These are phyloP conservation scores for Leccinum incarnatum DNA, from an alignment of 768 basidiomycete genomes.

Conservation along the genomic window DNA sequence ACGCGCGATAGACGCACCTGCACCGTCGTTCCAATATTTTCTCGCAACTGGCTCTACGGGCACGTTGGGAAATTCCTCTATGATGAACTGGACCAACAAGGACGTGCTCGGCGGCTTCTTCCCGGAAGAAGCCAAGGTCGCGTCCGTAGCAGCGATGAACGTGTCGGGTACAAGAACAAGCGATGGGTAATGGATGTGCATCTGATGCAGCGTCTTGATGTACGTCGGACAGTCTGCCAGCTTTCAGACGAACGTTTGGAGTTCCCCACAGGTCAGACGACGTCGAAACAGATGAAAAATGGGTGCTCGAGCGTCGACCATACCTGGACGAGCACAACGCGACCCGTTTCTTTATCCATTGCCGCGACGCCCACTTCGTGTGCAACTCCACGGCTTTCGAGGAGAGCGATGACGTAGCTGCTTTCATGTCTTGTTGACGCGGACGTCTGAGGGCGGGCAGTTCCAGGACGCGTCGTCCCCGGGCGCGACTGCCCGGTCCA, in stretches of 20 bases:
- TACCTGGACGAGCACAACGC: slow-evolving; percentile 77
- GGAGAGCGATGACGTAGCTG: slow-evolving; percentile 62
- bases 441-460: slow-evolving; percentile 62
- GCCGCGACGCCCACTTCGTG: slow-evolving; percentile 87
- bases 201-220: slow-evolving; percentile 83
- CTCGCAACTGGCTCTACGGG: slow-evolving; percentile 70
- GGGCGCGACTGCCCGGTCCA: slow-evolving; percentile 60
- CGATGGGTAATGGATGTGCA: slow-evolving; percentile 71
- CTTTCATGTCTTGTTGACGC: slow-evolving; percentile 57
- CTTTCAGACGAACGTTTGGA: slow-evolving; percentile 36
- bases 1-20: slow-evolving; percentile 43
- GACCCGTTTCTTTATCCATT: slow-evolving; percentile 75
- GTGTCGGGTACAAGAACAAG: slow-evolving; percentile 82
- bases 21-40: slow-evolving; percentile 83
- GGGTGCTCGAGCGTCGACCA: slow-evolving; percentile 2
- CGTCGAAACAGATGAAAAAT: not conserved
- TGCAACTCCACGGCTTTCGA: slow-evolving; percentile 76
- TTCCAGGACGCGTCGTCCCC: slow-evolving; percentile 32
- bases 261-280: not conserved
- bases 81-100: slow-evolving; percentile 67
- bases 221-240: slow-evolving; percentile 86
- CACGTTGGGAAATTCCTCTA: slow-evolving; percentile 68
- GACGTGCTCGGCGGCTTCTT: slow-evolving; percentile 50
- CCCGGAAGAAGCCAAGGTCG: slow-evolving; percentile 40
- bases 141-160: slow-evolving; percentile 60